Base-by-base conservation (phyloP, 768 basidiomycete species). In the Podaxis mareebaensis region DNA sequence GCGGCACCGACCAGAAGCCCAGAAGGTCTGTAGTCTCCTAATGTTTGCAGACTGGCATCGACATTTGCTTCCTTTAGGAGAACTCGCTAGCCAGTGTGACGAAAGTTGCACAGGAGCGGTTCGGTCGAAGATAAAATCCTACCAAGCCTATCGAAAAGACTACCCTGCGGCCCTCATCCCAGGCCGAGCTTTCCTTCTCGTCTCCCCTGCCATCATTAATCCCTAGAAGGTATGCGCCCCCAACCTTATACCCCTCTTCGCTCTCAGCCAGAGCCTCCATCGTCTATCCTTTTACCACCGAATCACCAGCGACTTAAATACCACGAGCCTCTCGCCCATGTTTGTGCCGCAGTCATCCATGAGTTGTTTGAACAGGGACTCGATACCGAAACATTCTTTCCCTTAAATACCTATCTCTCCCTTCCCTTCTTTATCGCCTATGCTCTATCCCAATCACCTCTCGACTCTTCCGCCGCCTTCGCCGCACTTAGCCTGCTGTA, bases 341-440 rank as follows among this genome's bases (percentile, higher is more conserved):
- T 61, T 4, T 61, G 40, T 6, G 40, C 60, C 22, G 52, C 60
- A 5, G 53, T 61, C 60, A 54, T 61, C 20, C 39, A 33, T 17
- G 51, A 26, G 17, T 13, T 61, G 6, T 61, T 61, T 33, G 49
- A 53, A 44, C 40, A 28, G 44, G 40, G 17, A 33, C 4, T 53
- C 7, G 42, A 26, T 39, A n/a, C 26, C 7, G n/a, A 20, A n/a
- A 24, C 40, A 8, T 61, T 61, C 39, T 53, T 61, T 42, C 15
- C 39, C 12, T 42, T n/a, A 26, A n/a, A 54, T 13, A 53, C 53
- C n/a, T 61, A 28, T 33, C 20, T 44, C 1, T 10, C 30, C 15
- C 60, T 61, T 30, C 52, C 60, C 20, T 61, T 61, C 30, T 44
- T 61, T 20, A 61, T 61, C 17, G 40, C 60, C 3, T 46, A 61